Evolutionary conservation across 2,329 filamentous ascomycete genomes (phyloP).

Genomic region (Nigrospora osmanthi): DNA sequence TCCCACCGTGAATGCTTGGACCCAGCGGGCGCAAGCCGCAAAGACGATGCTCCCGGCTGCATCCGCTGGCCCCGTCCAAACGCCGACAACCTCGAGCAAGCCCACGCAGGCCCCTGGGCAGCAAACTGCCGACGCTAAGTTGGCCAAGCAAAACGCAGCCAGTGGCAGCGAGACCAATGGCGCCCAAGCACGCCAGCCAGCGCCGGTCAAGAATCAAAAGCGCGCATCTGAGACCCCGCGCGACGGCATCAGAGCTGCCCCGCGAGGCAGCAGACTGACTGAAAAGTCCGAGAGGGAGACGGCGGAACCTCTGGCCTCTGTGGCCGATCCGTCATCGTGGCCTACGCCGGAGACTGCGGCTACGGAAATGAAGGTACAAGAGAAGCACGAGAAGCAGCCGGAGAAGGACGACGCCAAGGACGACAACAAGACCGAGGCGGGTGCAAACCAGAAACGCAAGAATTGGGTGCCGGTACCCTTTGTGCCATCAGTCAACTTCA

Average conservation of each 20-base stretch:
- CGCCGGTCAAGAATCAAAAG: conserved; percentile 30
- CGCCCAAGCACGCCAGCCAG: neutral
- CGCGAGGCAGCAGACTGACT: conserved; percentile 35
- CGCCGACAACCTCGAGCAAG: conserved; percentile 11
- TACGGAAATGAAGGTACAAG: conserved; percentile 69
- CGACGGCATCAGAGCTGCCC: conserved; percentile 27
- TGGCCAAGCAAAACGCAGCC: neutral
- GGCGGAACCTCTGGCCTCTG: conserved; percentile 45
- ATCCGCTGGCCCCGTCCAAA: conserved; percentile 7
- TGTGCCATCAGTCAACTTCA: conserved; percentile 77
- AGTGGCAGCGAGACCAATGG: conserved; percentile 1
- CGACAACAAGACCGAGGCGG: conserved; percentile 42
- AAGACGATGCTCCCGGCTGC: conserved; percentile 34
- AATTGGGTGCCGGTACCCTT: conserved; percentile 82
- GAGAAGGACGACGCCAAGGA: conserved; percentile 55
- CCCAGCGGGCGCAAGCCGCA: conserved; percentile 57
- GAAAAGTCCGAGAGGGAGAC: conserved; percentile 33
- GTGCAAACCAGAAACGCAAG: conserved; percentile 53
- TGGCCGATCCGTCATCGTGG: conserved; percentile 75
- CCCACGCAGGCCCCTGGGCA: neutral
- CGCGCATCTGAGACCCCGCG: conserved; percentile 33
- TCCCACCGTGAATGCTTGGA: conserved; percentile 84
- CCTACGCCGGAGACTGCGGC: conserved; percentile 79
- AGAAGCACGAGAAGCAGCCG: conserved; percentile 46
- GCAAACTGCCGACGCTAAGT: conserved; percentile 9